Conservation (phyloP, 768 basidiomycete genomes). For the Leucogyrophana mollusca region DNA sequence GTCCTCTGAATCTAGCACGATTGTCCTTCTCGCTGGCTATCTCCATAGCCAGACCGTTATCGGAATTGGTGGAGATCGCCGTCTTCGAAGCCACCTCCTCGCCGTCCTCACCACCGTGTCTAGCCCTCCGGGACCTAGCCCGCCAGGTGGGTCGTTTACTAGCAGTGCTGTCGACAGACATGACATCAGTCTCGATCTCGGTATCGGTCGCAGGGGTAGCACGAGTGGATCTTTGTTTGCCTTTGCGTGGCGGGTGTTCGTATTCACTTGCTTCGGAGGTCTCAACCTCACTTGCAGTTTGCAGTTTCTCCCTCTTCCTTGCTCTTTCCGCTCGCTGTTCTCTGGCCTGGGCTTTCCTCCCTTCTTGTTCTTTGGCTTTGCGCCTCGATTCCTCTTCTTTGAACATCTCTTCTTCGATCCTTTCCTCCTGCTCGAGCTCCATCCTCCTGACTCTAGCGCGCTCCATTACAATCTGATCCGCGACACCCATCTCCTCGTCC, state of each 20-base stretch:
- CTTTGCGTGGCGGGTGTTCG: too few relatives aligned
- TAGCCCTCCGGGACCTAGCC: too few relatives aligned
- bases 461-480: constrained; percentile 43
- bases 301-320: not conserved
- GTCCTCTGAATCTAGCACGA: too few relatives aligned
- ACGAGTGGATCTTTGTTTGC: not conserved
- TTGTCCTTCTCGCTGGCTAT: too few relatives aligned
- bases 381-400: constrained; percentile 21
- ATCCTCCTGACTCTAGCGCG: constrained; percentile 40
- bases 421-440: constrained; percentile 42
- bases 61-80: too few relatives aligned
- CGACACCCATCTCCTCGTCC: constrained; percentile 28
- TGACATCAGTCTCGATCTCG: constrained; percentile 24
- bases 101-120: too few relatives aligned
- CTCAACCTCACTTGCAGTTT: not conserved
- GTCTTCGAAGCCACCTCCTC: too few relatives aligned
- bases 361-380: constrained; percentile 15
- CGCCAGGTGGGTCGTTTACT: constrained; percentile 9
- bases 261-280: constrained; percentile 6
- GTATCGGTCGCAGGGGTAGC: not conserved
- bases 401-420: constrained; percentile 26
- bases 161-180: constrained; percentile 24
- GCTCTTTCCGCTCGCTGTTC: constrained; percentile 17
- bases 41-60: too few relatives aligned
- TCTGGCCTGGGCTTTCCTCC: constrained; percentile 17